phyloP scores from a whole-genome alignment of 1,139 yeast species.

The Taiozyma sp. region DNA sequence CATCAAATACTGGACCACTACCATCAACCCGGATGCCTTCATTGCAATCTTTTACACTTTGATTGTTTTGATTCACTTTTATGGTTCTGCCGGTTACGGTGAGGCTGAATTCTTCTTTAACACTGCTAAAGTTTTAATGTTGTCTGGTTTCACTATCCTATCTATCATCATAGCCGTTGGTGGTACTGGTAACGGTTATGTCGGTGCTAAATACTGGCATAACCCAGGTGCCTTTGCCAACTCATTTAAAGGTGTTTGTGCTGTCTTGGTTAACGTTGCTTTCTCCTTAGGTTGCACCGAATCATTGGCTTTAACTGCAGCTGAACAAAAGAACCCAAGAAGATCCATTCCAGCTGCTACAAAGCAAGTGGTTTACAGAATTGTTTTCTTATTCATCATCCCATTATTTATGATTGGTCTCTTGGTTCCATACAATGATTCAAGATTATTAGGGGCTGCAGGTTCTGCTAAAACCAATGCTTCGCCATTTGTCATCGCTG shows the following conservation, averaged over 20 bases:
- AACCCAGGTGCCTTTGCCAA: conserved; percentile 57
- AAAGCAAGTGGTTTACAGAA: conserved; percentile 74
- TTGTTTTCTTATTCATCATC: conserved; percentile 53
- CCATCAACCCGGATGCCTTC: conserved; percentile 61
- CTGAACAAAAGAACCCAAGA: conserved; percentile 81
- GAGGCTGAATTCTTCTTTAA: conserved; percentile 67
- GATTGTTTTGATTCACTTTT: conserved; percentile 50
- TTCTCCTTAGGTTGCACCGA: conserved; percentile 86
- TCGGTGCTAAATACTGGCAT: conserved; percentile 60
- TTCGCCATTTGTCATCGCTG: conserved; percentile 76
- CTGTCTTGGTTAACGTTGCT: conserved; percentile 81
- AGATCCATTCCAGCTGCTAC: conserved; percentile 67
- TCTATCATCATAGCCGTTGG: conserved; percentile 61
- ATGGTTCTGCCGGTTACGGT: conserved; percentile 69
- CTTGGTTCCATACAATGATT: conserved; percentile 57
- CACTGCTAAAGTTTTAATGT: conserved; percentile 52
- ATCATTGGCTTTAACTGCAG: conserved; percentile 81
- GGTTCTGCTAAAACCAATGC: conserved; percentile 41
- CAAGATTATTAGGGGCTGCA: conserved; percentile 38
- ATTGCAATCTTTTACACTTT: conserved; percentile 58
- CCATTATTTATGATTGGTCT: conserved; percentile 59
- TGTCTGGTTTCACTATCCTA: conserved; percentile 57
- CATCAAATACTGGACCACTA: conserved; percentile 57
- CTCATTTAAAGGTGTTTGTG: conserved; percentile 71
- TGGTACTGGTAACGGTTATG: conserved; percentile 60